Conservation (phyloP, 2,329 filamentous ascomycete genomes). For the Leptodontidium sp. region DNA sequence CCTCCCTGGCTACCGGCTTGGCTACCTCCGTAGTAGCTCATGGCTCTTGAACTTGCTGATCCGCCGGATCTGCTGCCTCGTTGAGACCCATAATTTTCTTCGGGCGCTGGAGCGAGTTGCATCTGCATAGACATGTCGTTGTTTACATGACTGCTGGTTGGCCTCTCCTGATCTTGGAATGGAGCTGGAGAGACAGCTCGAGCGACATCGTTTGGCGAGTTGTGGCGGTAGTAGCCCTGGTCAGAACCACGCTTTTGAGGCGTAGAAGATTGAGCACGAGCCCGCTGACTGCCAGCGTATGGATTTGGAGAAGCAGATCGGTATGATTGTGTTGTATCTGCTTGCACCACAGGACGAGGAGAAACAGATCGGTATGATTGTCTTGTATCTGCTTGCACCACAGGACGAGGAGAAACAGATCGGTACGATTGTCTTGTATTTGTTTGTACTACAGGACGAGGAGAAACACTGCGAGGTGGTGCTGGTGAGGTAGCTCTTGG, state of each 20-base stretch:
- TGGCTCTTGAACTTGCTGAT: slow-evolving; percentile 55
- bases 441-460: slow-evolving; percentile 64
- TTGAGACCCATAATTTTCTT: slow-evolving; percentile 65
- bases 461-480: slow-evolving; percentile 69
- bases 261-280: slow-evolving; percentile 47
- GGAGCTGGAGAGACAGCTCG: slow-evolving; percentile 55
- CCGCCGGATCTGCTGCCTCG: slow-evolving; percentile 60
- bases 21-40: slow-evolving; percentile 61
- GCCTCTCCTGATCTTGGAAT: slow-evolving; percentile 53
- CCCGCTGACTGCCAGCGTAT: slow-evolving; percentile 54
- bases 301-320: slow-evolving; percentile 70
- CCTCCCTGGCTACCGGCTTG: slow-evolving; percentile 45
- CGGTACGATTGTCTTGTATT: slow-evolving; percentile 56
- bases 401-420: slow-evolving; percentile 68
- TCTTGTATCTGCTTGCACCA: slow-evolving; percentile 57
- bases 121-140: slow-evolving; percentile 72
- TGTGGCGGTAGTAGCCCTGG: slow-evolving; percentile 59
- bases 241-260: slow-evolving; percentile 58
- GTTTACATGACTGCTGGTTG: slow-evolving; percentile 53
- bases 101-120: slow-evolving; percentile 65
- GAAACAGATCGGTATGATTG: slow-evolving; percentile 60
- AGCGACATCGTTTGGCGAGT: slow-evolving; percentile 55
- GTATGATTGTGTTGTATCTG: slow-evolving; percentile 54
- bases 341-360: slow-evolving; percentile 65
- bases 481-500: slow-evolving; percentile 72